These are phyloP conservation scores for Fraxinus pennsylvanica DNA, from an alignment of 257 asterid species.

Conservation along the genomic window DNA sequence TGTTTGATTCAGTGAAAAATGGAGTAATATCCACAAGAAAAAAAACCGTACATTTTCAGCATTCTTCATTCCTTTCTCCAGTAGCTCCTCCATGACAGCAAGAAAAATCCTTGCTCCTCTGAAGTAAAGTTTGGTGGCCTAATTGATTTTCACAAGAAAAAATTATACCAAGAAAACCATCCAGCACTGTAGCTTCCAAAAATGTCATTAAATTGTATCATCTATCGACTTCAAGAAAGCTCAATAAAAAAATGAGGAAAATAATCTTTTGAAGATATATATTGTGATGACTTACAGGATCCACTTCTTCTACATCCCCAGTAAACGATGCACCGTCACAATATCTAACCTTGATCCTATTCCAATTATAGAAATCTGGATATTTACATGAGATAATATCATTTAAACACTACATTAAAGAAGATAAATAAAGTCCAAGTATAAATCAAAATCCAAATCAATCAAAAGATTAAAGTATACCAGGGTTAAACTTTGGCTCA, in stretches of 20 bases:
- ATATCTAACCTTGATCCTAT: conserved; percentile 46
- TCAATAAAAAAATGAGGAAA: not conserved
- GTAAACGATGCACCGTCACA: conserved; percentile 66
- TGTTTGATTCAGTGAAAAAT: not conserved
- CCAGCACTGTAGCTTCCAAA: not conserved
- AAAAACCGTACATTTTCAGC: conserved; percentile 18
- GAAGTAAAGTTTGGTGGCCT: conserved; percentile 49
- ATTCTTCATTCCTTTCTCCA: conserved; percentile 11
- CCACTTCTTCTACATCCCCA: conserved; percentile 54
- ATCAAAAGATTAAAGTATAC: conserved; percentile 30
- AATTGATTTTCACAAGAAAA: conserved; percentile 4
- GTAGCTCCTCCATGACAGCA: conserved; percentile 45
- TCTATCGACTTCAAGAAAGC: not conserved
- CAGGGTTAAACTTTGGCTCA: conserved; percentile 65
- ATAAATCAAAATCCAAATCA: not conserved
- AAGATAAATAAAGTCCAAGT: not conserved
- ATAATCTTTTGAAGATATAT: too few species aligned
- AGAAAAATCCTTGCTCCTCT: conserved; percentile 53
- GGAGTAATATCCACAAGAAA: not conserved
- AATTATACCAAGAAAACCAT: not conserved
- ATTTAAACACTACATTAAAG: not conserved
- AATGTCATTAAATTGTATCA: not conserved
- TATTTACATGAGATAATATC: not conserved
- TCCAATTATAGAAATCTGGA: conserved; percentile 62
- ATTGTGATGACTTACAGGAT: conserved; percentile 41